phyloP scores from a whole-genome alignment of 345 rosid species.

The Conringia planisiliqua region DNA sequence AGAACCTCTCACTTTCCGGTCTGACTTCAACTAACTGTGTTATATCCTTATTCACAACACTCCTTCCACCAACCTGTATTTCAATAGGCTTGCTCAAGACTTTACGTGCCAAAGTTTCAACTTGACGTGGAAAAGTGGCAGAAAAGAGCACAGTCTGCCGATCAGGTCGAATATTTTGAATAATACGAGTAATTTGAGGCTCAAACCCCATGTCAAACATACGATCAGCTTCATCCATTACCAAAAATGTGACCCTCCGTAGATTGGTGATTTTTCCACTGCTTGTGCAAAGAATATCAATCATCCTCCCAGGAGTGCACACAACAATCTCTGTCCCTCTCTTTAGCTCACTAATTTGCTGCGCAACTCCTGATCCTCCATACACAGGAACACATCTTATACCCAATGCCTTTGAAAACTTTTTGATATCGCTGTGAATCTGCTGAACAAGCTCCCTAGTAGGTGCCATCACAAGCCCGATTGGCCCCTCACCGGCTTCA shows the following conservation, averaged over 20 bases:
- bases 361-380: constrained; percentile 99
- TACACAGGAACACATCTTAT: constrained; percentile 86
- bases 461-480: constrained; percentile 98
- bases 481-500: constrained; percentile 91
- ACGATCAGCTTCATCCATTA: constrained; percentile 98
- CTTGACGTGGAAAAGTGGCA: constrained; percentile 96
- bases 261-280: constrained; percentile 89
- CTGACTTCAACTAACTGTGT: constrained; percentile 87
- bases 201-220: constrained; percentile 99
- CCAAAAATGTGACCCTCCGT: constrained; percentile 78
- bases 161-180: constrained; percentile 92
- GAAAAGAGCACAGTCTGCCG: constrained; percentile 95
- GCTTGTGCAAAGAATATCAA: constrained; percentile 93
- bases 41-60: constrained; percentile 95
- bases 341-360: constrained; percentile 92
- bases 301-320: constrained; percentile 97
- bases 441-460: constrained; percentile 98
- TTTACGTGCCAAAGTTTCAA: constrained; percentile 87
- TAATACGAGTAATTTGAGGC: constrained; percentile 89
- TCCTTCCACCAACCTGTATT: constrained; percentile 96
- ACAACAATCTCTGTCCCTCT: constrained; percentile 97
- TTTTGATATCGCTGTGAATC: constrained; percentile 88
- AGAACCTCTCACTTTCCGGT: constrained; percentile 83
- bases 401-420: constrained; percentile 72
- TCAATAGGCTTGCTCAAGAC: constrained; percentile 82